Conservation (phyloP, 345 rosid species). For the Pistacia integerrima region DNA sequence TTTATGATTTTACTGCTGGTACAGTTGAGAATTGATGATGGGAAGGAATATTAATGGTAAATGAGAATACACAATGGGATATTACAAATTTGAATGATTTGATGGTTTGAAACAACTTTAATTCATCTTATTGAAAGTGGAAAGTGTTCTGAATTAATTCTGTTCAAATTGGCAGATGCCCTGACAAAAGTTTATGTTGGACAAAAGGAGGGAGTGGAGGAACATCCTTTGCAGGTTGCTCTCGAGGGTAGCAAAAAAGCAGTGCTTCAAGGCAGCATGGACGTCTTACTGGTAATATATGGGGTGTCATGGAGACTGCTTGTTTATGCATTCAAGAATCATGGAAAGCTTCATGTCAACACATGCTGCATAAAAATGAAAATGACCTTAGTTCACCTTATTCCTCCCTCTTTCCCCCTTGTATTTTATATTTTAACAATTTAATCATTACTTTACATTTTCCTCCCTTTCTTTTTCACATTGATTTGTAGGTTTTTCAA, state of each 20-base stretch:
- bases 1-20: not conserved
- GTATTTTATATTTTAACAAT: not conserved
- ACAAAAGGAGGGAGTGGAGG: constrained; percentile 64
- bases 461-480: not conserved
- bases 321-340: constrained; percentile 13
- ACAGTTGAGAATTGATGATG: not conserved
- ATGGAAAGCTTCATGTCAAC: not conserved
- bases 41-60: constrained; percentile 6
- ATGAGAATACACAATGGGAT: not conserved
- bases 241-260: constrained; percentile 74
- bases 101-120: constrained; percentile 1
- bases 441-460: not conserved
- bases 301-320: not conserved
- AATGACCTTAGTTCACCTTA: not conserved
- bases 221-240: constrained; percentile 57
- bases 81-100: constrained; percentile 1
- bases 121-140: constrained; percentile 16
- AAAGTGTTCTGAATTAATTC: constrained; percentile 20
- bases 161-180: constrained; percentile 53
- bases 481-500: not conserved
- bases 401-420: not conserved
- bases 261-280: constrained; percentile 86
- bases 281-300: constrained; percentile 67
- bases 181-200: constrained; percentile 48
- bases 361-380: constrained; percentile 3